phyloP scores from a whole-genome alignment of 1,139 yeast genomes.

The Suhomyces taliae region DNA sequence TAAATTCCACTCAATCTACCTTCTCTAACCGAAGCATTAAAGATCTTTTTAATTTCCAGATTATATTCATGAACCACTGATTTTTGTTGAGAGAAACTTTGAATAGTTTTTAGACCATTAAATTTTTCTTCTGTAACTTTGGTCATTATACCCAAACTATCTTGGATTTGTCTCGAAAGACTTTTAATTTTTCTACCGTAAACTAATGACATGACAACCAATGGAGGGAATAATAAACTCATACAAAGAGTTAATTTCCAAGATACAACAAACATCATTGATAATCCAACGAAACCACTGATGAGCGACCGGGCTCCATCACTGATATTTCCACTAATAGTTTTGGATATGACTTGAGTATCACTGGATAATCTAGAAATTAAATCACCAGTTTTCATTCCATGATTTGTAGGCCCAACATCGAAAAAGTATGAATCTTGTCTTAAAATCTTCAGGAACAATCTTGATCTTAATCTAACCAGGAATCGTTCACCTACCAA shows the following conservation, averaged over 20 bases:
- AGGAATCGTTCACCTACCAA: conserved; percentile 84
- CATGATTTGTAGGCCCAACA: conserved; percentile 53
- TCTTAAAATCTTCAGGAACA: conserved; percentile 72
- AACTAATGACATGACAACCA: conserved; percentile 68
- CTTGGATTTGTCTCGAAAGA: conserved; percentile 76
- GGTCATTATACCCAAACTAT: conserved; percentile 81
- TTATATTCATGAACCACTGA: conserved; percentile 51
- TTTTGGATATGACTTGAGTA: conserved; percentile 84
- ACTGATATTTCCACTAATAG: conserved; percentile 85
- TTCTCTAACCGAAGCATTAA: conserved; percentile 72
- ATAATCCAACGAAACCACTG: conserved; percentile 73
- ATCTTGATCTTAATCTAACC: conserved; percentile 72
- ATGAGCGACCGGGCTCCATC: conserved; percentile 85
- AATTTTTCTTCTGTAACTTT: conserved; percentile 91
- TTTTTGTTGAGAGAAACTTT: conserved; percentile 83
- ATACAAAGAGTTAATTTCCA: conserved; percentile 75
- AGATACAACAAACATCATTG: conserved; percentile 90
- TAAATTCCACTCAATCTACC: conserved; percentile 77
- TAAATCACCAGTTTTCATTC: conserved; percentile 84
- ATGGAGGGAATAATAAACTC: conserved; percentile 78
- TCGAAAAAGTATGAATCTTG: conserved; percentile 95
- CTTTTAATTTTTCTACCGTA: conserved; percentile 81
- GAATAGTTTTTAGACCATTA: conserved; percentile 83
- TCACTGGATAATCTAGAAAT: conserved; percentile 86
- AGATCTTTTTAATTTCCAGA: conserved; percentile 70